Evolutionary conservation across 192 early-diverging fungal species (phyloP).

Genomic region (Entomortierella beljakovae): DNA sequence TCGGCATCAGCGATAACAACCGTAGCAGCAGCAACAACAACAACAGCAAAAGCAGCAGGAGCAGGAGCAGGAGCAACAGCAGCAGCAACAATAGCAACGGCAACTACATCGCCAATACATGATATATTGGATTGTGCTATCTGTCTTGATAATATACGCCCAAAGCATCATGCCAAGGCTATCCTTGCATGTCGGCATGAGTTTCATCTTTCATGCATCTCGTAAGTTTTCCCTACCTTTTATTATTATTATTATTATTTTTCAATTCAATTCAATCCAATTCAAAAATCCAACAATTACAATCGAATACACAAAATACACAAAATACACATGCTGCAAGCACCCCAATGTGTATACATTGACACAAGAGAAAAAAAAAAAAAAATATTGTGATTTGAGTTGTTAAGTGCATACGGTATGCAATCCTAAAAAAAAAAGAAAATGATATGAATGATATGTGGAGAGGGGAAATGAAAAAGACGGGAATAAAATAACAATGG

Average conservation of each 20-base stretch:
- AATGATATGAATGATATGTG: background rate
- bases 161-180: slow-evolving; percentile 45
- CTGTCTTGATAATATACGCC: slow-evolving; percentile 41
- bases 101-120: background rate
- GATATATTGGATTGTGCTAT: slow-evolving; percentile 39
- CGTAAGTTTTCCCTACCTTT: slow-evolving; percentile 26
- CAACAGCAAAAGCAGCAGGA: slow-evolving; percentile 1
- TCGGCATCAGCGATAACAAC: background rate
- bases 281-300: background rate
- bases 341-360: background rate
- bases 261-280: background rate
- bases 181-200: slow-evolving; percentile 48
- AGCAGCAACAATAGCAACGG: background rate
- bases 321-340: background rate
- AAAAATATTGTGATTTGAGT: background rate
- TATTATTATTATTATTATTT: slow-evolving; percentile 1
- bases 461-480: background rate
- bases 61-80: background rate
- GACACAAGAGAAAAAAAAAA: background rate
- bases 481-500: background rate
- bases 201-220: slow-evolving; percentile 54
- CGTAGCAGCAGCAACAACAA: background rate
- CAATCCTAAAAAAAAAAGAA: background rate
- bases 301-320: background rate
- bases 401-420: no score